Percentiles rank a stretch among this genome's conserved stretches.
Conservation (phyloP, 768 basidiomycete genomes). For the Amyloporia xantha region DNA sequence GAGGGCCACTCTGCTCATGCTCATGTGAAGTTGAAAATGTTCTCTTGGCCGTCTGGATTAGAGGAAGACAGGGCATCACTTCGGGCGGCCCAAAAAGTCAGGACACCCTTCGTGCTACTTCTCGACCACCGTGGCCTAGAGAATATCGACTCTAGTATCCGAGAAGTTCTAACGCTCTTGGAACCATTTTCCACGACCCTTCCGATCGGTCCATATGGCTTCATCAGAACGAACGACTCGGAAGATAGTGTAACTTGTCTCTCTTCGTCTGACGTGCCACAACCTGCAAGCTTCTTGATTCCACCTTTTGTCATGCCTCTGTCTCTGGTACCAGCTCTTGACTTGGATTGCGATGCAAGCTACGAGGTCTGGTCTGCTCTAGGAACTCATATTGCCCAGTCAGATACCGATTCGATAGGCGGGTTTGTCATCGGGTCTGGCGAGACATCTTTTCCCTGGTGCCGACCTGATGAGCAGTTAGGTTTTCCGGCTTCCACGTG, state of each 20-base stretch:
- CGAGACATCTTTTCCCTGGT: conserved; percentile 7
- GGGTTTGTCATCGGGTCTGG: conserved; percentile 28
- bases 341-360: not conserved
- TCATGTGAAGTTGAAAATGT: conserved; percentile 39
- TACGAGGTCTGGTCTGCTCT: conserved; percentile 23
- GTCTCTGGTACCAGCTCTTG: conserved; percentile 20
- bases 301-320: conserved; percentile 55
- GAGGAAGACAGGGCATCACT: conserved; percentile 26
- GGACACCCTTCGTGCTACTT: conserved; percentile 46
- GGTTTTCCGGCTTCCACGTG: not conserved
- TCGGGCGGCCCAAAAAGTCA: conserved; percentile 29
- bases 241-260: conserved; percentile 18
- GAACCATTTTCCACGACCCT: conserved; percentile 33
- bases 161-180: conserved; percentile 30
- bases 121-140: conserved; percentile 42
- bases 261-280: conserved; percentile 23
- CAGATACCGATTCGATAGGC: conserved; percentile 27
- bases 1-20: conserved; percentile 16
- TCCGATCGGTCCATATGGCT: conserved; percentile 35
- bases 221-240: conserved; percentile 9
- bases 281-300: conserved; percentile 42
- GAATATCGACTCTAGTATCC: conserved; percentile 26
- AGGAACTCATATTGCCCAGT: conserved; percentile 22
- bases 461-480: no score
- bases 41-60: conserved; percentile 22